These are phyloP conservation scores for Sphagnum contortum DNA, from an alignment of 225 moss, liverwort and hornwort species.

Conservation along the genomic window DNA sequence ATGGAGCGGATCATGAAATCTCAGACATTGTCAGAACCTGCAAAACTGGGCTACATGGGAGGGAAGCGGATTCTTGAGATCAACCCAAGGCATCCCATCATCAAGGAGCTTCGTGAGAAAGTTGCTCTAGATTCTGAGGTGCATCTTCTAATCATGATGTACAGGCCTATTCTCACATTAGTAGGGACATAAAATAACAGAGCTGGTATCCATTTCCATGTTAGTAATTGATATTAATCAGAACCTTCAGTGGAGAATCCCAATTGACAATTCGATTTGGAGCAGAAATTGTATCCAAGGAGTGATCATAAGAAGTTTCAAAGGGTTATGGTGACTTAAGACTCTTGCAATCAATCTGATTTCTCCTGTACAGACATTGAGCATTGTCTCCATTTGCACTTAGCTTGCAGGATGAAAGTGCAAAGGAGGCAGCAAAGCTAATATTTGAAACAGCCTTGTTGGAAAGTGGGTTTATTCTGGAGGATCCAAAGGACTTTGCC, in stretches of 20 bases:
- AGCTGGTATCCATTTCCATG: too few relatives aligned
- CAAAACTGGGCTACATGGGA: constrained; percentile 65
- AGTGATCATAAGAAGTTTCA: too few relatives aligned
- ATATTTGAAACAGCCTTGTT: constrained; percentile 67
- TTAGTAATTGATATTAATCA: too few relatives aligned
- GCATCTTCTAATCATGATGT: background rate
- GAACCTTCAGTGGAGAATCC: too few relatives aligned
- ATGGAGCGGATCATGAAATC: constrained; percentile 84
- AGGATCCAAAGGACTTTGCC: constrained; percentile 63
- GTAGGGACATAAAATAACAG: too few relatives aligned
- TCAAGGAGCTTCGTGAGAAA: constrained; percentile 54
- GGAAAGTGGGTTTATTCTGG: constrained; percentile 69
- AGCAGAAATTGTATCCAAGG: too few relatives aligned
- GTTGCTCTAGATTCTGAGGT: constrained; percentile 52
- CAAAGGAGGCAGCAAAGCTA: constrained; percentile 37
- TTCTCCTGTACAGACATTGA: too few relatives aligned
- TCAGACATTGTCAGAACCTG: constrained; percentile 63
- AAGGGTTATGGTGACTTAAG: too few relatives aligned
- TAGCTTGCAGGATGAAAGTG: constrained; percentile 43
- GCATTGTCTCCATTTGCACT: too few relatives aligned
- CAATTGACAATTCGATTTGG: too few relatives aligned
- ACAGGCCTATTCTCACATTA: too few relatives aligned
- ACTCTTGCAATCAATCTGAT: too few relatives aligned
- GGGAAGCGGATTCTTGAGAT: constrained; percentile 70
- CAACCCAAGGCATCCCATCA: constrained; percentile 72